Conservation (phyloP, 129 eudicot species). For the Flaveria ramosissima region DNA sequence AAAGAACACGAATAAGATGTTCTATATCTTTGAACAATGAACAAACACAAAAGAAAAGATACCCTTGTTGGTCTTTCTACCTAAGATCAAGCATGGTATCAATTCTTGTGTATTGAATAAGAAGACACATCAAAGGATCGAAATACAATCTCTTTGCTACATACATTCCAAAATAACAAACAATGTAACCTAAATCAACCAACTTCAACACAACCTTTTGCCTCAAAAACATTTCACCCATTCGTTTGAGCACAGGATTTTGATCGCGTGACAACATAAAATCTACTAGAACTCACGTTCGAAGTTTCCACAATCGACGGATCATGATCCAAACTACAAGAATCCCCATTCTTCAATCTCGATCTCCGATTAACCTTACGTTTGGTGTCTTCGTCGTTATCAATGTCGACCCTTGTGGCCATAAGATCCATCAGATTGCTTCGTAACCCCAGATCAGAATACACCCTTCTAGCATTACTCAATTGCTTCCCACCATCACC, state of each 20-base stretch:
- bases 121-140: not conserved
- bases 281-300: conserved; percentile 25
- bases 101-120: conserved; percentile 13
- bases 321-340: conserved; percentile 37
- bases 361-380: conserved; percentile 17
- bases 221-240: conserved; percentile 18
- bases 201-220: not conserved
- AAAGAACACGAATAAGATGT: not conserved
- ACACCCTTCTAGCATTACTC: conserved; percentile 66
- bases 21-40: conserved; percentile 9
- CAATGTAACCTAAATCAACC: conserved; percentile 24
- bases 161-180: conserved; percentile 25
- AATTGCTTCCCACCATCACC: conserved; percentile 34
- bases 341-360: conserved; percentile 33
- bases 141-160: conserved; percentile 16
- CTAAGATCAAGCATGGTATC: conserved; percentile 6
- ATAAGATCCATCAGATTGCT: conserved; percentile 80
- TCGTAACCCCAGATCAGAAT: conserved; percentile 78
- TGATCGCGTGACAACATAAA: conserved; percentile 31
- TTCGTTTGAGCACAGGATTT: conserved; percentile 25
- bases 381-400: conserved; percentile 30
- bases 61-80: not conserved
- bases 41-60: conserved; percentile 26
- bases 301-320: conserved; percentile 44
- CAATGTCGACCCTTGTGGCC: conserved; percentile 42